These are phyloP conservation scores for Mallotus nudiflorus DNA, from an alignment of 345 rosid species.

Conservation along the genomic window DNA sequence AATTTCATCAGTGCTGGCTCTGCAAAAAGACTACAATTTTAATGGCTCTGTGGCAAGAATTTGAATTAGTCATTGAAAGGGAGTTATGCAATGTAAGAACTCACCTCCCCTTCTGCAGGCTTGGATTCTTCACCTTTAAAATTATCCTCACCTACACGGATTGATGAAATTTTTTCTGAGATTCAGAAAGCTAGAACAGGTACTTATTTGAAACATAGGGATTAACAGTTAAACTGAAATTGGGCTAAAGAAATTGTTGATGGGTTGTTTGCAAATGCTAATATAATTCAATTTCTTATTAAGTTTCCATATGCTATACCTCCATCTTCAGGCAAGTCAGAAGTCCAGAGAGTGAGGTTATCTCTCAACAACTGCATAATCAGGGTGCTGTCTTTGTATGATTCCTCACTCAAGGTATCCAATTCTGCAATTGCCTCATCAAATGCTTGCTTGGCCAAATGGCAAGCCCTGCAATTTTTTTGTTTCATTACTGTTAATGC, in stretches of 20 bases:
- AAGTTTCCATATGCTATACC: constrained; percentile 38
- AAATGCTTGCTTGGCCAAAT: constrained; percentile 96
- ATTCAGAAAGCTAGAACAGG: constrained; percentile 1
- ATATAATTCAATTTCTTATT: not conserved
- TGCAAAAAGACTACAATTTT: constrained; percentile 17
- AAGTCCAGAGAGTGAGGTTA: constrained; percentile 98
- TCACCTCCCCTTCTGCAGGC: constrained; percentile 62
- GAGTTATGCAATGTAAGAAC: not conserved
- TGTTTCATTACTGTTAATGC: not conserved
- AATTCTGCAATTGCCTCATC: constrained; percentile 97
- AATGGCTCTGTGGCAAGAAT: not conserved
- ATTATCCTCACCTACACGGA: constrained; percentile 70
- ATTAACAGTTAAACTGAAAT: constrained; percentile 4
- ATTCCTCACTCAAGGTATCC: constrained; percentile 94
- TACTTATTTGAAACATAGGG: not conserved
- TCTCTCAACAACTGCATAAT: constrained; percentile 99
- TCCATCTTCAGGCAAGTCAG: constrained; percentile 99
- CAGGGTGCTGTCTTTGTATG: constrained; percentile 97
- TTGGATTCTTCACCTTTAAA: constrained; percentile 73
- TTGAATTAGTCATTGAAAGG: not conserved
- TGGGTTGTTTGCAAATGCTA: not conserved
- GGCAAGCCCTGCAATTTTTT: constrained; percentile 76
- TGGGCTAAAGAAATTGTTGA: not conserved
- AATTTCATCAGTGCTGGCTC: constrained; percentile 32
- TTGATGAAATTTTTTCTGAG: constrained; percentile 8